Percentiles rank a stretch among this genome's conserved stretches.
phyloP scores from a whole-genome alignment of 495 filamentous ascomycete species.

The Parathielavia appendiculata region DNA sequence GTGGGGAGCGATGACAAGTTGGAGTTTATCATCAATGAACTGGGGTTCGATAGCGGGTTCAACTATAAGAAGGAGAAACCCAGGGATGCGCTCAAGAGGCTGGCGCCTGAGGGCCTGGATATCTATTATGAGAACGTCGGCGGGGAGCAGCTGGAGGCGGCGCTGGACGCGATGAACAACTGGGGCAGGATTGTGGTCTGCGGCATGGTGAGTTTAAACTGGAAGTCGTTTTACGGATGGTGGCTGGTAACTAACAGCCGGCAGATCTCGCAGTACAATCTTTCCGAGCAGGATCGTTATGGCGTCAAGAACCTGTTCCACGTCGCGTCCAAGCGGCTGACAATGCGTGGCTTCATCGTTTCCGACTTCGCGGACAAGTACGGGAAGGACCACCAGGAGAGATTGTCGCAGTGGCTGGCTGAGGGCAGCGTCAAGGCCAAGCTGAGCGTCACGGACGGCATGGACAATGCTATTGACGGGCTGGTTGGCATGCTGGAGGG shows the following conservation, averaged over 20 bases:
- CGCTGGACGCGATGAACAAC: constrained; percentile 61
- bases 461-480: constrained; percentile 76
- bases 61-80: constrained; percentile 65
- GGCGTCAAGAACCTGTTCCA: constrained; percentile 61
- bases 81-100: constrained; percentile 61
- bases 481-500: constrained; percentile 77
- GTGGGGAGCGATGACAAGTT: constrained; percentile 63
- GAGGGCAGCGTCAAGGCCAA: constrained; percentile 76
- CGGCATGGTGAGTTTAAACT: constrained; percentile 40
- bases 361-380: constrained; percentile 65
- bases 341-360: constrained; percentile 74
- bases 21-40: constrained; percentile 58
- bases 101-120: constrained; percentile 80
- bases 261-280: constrained; percentile 74
- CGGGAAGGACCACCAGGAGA: constrained; percentile 70
- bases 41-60: constrained; percentile 69
- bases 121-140: constrained; percentile 97
- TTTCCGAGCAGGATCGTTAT: constrained; percentile 51
- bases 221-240: constrained; percentile 1
- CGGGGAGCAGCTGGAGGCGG: constrained; percentile 78
- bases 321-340: constrained; percentile 45
- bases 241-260: constrained; percentile 29
- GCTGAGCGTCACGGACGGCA: constrained; percentile 67
- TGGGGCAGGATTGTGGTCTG: constrained; percentile 64
- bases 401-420: constrained; percentile 75